These are phyloP conservation scores for Barnettozyma sp. DNA, from an alignment of 805 yeast genomes.

Conservation along the genomic window DNA sequence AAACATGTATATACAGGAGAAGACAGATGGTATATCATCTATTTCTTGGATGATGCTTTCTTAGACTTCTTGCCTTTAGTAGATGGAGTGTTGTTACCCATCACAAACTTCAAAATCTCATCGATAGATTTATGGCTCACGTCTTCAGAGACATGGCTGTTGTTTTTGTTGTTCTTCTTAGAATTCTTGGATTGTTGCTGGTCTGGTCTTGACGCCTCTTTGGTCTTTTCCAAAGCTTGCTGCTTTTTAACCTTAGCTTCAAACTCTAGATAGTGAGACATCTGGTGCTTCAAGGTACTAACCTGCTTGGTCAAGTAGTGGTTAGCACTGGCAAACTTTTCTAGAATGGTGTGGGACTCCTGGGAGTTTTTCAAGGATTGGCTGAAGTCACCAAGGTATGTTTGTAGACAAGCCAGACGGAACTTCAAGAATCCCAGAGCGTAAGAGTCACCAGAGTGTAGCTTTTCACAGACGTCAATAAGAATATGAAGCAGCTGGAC, in stretches of 20 bases:
- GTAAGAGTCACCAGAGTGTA: slow-evolving; percentile 54
- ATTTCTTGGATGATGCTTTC: slow-evolving; percentile 8
- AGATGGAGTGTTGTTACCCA: slow-evolving; percentile 42
- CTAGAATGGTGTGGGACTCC: slow-evolving; percentile 51
- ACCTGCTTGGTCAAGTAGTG: slow-evolving; percentile 64
- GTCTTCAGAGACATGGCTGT: slow-evolving; percentile 26
- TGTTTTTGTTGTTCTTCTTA: slow-evolving; percentile 8
- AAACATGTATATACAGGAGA: slow-evolving; percentile 9
- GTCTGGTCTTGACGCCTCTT: slow-evolving; percentile 24
- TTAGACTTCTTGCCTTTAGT: slow-evolving; percentile 21
- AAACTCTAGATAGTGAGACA: slow-evolving; percentile 42
- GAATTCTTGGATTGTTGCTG: slow-evolving; percentile 19
- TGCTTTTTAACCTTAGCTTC: slow-evolving; percentile 36
- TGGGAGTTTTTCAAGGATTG: slow-evolving; percentile 51
- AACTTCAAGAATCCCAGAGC: slow-evolving; percentile 60
- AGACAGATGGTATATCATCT: too few species aligned
- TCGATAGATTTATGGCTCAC: slow-evolving; percentile 62
- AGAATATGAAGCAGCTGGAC: slow-evolving; percentile 47
- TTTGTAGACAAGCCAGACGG: slow-evolving; percentile 59
- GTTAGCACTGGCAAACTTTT: slow-evolving; percentile 54
- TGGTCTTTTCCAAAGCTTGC: slow-evolving; percentile 23
- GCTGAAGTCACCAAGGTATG: slow-evolving; percentile 43
- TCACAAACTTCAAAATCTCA: slow-evolving; percentile 64
- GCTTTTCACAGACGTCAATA: slow-evolving; percentile 39
- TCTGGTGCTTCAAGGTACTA: slow-evolving; percentile 52